Evolutionary conservation across 2,329 filamentous ascomycete genomes (phyloP), one percentile per base, ranked within the genome.

Genomic region (Colletotrichum sp.): DNA sequence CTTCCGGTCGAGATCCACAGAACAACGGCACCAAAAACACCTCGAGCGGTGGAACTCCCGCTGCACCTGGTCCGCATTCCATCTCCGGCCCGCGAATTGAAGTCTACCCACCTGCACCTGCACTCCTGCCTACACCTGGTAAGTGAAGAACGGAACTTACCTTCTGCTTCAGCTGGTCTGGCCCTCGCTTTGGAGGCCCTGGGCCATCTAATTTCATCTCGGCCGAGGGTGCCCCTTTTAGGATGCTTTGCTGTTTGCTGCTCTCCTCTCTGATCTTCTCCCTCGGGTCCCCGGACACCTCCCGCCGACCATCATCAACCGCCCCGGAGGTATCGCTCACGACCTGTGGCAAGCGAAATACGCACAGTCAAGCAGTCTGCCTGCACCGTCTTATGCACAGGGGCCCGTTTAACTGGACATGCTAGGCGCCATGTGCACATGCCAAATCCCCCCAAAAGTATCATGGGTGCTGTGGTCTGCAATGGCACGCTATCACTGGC

Each of bases 391-490:
- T 61, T 61, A 69, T 30, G 22, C 39, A 62, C 36, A 55, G 61
- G 61, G 57, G 55, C 6, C 25, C n/a, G 19, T 68, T 62, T 55
- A 52, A 25, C 34, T 16, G 36, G 36, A 61, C 30, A 62, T 63
- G 52, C 69, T 72, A 30, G 34, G 55, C 55, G 68, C 62, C 68
- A 66, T 67, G 62, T 68, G 69, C 72, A 72, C 57, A 75, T 72
- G 72, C 52, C 72, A 64, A 52, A 49, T 11, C 15, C 30, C 22
- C 49, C n/a, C 11, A 34, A 16, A 34, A 62, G 36, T 34, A 39
- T 75, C 16, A 39, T 19, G 34, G 36, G 59, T 52, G 59, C 25
- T 57, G 15, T 52, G 52, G 44, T 49, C 19, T 70, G 25, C 71
- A 64, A 64, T 52, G 52, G 36, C 22, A 19, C 13, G 19, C 62